These are phyloP conservation scores for Exsudoporus frostii DNA, from an alignment of 768 basidiomycete genomes.

Conservation along the genomic window DNA sequence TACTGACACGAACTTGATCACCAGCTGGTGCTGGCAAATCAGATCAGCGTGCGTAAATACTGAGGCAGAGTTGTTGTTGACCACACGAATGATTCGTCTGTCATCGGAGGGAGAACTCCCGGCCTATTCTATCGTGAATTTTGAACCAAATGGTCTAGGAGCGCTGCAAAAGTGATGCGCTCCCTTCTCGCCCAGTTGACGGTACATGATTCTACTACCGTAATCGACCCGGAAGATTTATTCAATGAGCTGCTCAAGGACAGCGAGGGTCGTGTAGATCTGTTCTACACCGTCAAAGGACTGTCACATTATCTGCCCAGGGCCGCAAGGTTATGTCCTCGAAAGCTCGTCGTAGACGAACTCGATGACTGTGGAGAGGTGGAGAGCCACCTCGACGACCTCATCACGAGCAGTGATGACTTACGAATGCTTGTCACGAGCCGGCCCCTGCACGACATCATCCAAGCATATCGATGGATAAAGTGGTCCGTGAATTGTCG, in stretches of 20 bases:
- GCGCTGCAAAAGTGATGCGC: slow-evolving; percentile 13
- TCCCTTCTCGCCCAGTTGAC: slow-evolving; percentile 21
- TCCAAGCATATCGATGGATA: slow-evolving; percentile 5
- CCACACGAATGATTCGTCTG: not conserved
- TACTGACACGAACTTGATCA: not conserved
- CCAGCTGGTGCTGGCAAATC: slow-evolving; percentile 3
- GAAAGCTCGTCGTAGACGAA: slow-evolving; percentile 17
- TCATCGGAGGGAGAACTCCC: not conserved
- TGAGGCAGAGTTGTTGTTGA: not conserved
- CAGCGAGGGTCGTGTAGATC: not conserved
- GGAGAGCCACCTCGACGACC: slow-evolving; percentile 7
- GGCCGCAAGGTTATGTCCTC: not conserved
- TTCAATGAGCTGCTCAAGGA: slow-evolving; percentile 6
- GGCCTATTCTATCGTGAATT: slow-evolving; percentile 27
- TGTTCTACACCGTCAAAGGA: slow-evolving; percentile 1
- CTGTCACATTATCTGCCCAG: not conserved
- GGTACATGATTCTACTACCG: not conserved
- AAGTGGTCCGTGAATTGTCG: not conserved
- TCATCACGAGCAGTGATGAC: not conserved
- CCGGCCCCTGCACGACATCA: slow-evolving; percentile 7
- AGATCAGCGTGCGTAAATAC: not conserved
- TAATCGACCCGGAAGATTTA: not conserved
- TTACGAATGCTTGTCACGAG: slow-evolving; percentile 7
- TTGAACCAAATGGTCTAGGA: slow-evolving; percentile 1
- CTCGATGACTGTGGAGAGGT: slow-evolving; percentile 21